Base-by-base conservation (phyloP, 2,329 filamentous ascomycete genomes). In the Diplodia intermedia region DNA sequence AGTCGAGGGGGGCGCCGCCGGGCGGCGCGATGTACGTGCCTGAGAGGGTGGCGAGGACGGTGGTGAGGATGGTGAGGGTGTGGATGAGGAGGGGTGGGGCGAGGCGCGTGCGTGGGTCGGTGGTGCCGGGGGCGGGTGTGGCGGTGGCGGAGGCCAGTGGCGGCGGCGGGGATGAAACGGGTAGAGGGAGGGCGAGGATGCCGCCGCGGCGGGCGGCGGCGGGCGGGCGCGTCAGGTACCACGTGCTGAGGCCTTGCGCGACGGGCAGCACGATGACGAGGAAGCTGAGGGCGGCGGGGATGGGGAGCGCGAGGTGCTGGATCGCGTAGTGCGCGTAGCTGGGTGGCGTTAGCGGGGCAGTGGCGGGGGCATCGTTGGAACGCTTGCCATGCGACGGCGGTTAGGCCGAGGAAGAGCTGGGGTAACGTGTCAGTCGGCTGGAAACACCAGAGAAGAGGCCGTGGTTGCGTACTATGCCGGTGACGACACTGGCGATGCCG, bases 1-100 rank as follows among this genome's bases (percentile, higher is more conserved):
- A 90, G 11, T 77, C 69, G 7, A 79, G 70, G 1, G 71, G 73
- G 8, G 71, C 71, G 0, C 71, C 52, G 3, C n/a, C n/a, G n/a
- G n/a, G n/a, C n/a, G 61, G 49, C 1, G 72, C 69, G n/a, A 79
- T 69, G 62, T 78, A 72, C 1, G 75, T 77, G 6, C 77, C 78
- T 1, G 75, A 74, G 1, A 80, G 72, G 0, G 78, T 80, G 2
- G 77, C 78, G n/a, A 80, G 69, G 14, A 76, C 74, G 29, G 77
- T 75, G 66, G 77, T 75, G 68, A 75, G 77, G 69, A 77, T 71
- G 57, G 77, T 68, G 53, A 78, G 70, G 14, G 70, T 69, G 52
- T 71, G 60, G 36, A 26, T 2, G 47, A 70, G 23, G 8, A 57
- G 29, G 3, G 26, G 38, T 7, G 23, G 71, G 72, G 72, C 3